Base-by-base conservation (phyloP, 306 rosid genomes). In the Pyrus bretschneideri region DNA sequence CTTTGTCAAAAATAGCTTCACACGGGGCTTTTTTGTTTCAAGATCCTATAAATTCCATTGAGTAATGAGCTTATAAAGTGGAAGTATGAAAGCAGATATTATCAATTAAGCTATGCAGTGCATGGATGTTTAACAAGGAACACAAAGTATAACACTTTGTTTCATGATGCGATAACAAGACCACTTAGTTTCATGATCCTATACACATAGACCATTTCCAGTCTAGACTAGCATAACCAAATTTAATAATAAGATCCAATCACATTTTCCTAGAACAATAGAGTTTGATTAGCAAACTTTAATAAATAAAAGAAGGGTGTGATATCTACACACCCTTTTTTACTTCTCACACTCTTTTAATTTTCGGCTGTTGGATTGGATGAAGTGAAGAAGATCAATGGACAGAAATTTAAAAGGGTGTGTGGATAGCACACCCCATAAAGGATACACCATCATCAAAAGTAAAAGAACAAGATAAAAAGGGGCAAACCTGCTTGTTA, bases 1-100 rank as follows among this genome's bases (percentile, higher is more conserved):
- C 88, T 86, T 81, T 89, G 83, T 95, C 96, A 79, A 81, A 81
- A 86, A 90, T 95, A 95, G 83, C 91, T 95, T 95, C 79, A 95
- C 85, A 73, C 97, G 99, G 29, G 96, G 97, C 76, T 9, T 87
- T 80, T 95, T 92, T 70, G 90, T 83, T 76, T 92, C 99, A 10
- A 93, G 87, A 68, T 95, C 99, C 99, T 95, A 74, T 63, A 67
- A 71, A 70, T 66, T 76, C 52, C 74, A 12, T 40, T 66, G 80
- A 71, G 79, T 59, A 70, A 76, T 59, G 78, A 71, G 79, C 67
- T 66, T 73, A 59, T 69, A 9, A 30, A 42, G 64, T 62, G 49
- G 40, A 33, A 38, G 71, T 14, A 72, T 22, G 77, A 23, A 69
- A 23, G 58, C 19, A 59, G 14, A 61, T 27, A 61, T 10, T 22